Conservation (phyloP, 495 filamentous ascomycete genomes). For the Lepidopterella palustris region DNA sequence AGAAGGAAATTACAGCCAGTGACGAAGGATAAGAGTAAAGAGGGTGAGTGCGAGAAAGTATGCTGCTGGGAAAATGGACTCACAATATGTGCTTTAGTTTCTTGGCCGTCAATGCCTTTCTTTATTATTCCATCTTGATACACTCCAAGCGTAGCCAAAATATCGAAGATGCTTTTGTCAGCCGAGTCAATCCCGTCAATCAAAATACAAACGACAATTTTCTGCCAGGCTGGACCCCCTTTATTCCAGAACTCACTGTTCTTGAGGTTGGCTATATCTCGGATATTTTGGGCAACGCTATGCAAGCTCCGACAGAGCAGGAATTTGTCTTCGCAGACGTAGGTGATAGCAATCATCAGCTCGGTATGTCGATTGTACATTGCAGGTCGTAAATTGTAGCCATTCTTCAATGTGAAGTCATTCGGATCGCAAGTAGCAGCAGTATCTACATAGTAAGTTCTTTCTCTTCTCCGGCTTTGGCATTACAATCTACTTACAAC, state of each 20-base stretch:
- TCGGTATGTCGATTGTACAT: constrained; percentile 99
- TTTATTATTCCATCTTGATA: constrained; percentile 99
- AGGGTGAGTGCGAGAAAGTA: too few relatives aligned
- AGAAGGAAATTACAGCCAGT: too few relatives aligned
- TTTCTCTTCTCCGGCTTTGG: neutral
- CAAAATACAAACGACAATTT: constrained; percentile 93
- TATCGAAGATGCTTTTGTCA: constrained; percentile 89
- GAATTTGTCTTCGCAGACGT: constrained; percentile 98
- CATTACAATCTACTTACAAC: constrained; percentile 52
- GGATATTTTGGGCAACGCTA: constrained; percentile 97
- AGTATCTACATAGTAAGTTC: constrained; percentile 55
- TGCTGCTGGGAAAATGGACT: constrained; percentile 31
- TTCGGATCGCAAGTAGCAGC: constrained; percentile 98
- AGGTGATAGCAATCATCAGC: constrained; percentile 93
- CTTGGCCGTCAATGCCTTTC: constrained; percentile 93
- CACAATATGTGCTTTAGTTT: constrained; percentile 88
- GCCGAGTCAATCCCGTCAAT: constrained; percentile 98
- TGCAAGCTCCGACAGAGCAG: constrained; percentile 88
- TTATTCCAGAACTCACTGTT: constrained; percentile 99
- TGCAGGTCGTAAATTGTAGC: constrained; percentile 93
- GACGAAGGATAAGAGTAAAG: too few relatives aligned
- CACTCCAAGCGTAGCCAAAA: constrained; percentile 87
- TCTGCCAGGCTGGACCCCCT: constrained; percentile 97
- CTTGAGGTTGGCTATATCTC: constrained; percentile 96
- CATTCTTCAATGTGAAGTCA: constrained; percentile 99